phyloP scores from a whole-genome alignment of 2,329 filamentous ascomycete species.

The Colletotrichum cuscutae region DNA sequence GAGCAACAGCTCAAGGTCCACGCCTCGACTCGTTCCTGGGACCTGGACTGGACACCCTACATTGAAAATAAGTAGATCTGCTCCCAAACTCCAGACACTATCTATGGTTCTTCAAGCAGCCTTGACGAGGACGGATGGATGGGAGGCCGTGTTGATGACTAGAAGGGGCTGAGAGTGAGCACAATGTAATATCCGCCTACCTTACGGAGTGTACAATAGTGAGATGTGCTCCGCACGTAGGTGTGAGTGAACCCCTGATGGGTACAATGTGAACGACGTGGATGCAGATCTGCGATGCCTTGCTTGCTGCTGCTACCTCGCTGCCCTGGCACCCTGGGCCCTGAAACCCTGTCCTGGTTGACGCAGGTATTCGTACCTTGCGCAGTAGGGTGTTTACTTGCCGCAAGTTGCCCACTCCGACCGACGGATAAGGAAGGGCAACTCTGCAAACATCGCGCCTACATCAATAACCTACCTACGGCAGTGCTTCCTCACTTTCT shows the following conservation, averaged over 20 bases:
- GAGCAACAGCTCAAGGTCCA: not conserved
- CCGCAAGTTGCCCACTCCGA: slow-evolving; percentile 2
- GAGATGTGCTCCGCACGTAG: too few species aligned
- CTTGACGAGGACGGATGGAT: too few species aligned
- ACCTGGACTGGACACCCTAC: too few species aligned
- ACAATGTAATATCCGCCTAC: not conserved
- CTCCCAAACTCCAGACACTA: too few species aligned
- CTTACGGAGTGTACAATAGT: too few species aligned
- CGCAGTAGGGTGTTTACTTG: not conserved
- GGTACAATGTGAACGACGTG: not conserved
- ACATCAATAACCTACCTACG: not conserved
- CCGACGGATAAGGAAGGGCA: slow-evolving; percentile 13
- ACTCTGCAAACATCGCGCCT: slow-evolving; percentile 26
- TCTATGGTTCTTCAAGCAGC: too few species aligned
- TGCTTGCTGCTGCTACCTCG: not conserved
- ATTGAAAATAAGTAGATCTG: too few species aligned
- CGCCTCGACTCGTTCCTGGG: too few species aligned
- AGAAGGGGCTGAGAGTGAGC: not conserved
- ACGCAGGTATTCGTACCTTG: not conserved
- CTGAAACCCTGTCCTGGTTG: not conserved
- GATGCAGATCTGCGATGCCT: not conserved
- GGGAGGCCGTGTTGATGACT: not conserved
- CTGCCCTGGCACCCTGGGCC: not conserved
- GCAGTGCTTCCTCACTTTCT: not conserved
- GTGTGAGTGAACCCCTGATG: not conserved